Percentiles rank a stretch among this genome's conserved stretches.
Conservation (phyloP, 1,284 basidiomycete genomes). For the Phlebopus sp. region DNA sequence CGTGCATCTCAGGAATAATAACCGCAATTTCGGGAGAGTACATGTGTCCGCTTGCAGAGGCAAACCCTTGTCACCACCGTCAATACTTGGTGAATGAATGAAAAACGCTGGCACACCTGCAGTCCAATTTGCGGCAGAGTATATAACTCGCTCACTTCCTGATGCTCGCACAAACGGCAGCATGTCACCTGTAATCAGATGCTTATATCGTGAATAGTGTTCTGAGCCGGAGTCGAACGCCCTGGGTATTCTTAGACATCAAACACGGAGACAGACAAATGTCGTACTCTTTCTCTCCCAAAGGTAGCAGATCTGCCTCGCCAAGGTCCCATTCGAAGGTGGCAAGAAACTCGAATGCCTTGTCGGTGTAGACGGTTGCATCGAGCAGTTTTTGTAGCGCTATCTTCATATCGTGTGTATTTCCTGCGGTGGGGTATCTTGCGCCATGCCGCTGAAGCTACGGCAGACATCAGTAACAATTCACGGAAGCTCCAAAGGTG, state of each 20-base stretch:
- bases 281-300: slow-evolving; percentile 69
- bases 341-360: slow-evolving; percentile 55
- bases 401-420: slow-evolving; percentile 41
- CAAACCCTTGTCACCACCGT: slow-evolving; percentile 43
- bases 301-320: slow-evolving; percentile 57
- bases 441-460: slow-evolving; percentile 83
- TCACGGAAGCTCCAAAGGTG: neutral
- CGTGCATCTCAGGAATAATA: slow-evolving; percentile 54
- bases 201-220: slow-evolving; percentile 50
- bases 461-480: slow-evolving; percentile 3
- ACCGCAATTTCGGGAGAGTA: slow-evolving; percentile 46
- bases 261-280: neutral
- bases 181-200: slow-evolving; percentile 41
- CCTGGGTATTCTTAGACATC: slow-evolving; percentile 29
- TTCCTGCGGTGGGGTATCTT: slow-evolving; percentile 64
- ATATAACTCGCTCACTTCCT: slow-evolving; percentile 55
- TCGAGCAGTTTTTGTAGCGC: slow-evolving; percentile 52
- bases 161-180: slow-evolving; percentile 68
- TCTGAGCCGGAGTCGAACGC: slow-evolving; percentile 47
- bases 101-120: slow-evolving; percentile 40
- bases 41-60: slow-evolving; percentile 38
- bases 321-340: slow-evolving; percentile 58
- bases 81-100: neutral
- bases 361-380: slow-evolving; percentile 41
- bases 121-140: slow-evolving; percentile 70